These are phyloP conservation scores for Volvox africanus DNA, from an alignment of 139 green algal genomes.

Conservation along the genomic window DNA sequence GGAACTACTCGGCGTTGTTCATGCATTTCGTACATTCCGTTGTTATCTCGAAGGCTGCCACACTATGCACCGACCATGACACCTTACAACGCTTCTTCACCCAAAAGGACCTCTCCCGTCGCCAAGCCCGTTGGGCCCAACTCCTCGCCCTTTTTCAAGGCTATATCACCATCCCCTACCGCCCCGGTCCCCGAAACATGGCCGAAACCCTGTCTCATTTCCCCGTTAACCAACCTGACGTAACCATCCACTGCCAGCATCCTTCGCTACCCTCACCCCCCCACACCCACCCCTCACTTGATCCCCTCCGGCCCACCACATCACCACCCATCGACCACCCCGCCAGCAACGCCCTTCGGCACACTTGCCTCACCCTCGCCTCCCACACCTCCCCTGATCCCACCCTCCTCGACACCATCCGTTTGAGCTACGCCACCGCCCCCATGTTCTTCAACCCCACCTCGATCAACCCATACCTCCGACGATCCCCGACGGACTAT, in stretches of 20 bases:
- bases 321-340: background rate
- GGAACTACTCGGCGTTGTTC: no score
- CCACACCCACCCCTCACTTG: background rate
- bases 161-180: slow-evolving; percentile 52
- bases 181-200: slow-evolving; percentile 31
- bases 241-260: background rate
- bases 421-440: background rate
- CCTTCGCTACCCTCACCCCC: background rate
- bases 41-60: no score
- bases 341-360: background rate
- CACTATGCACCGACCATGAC: no score
- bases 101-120: slow-evolving; percentile 43
- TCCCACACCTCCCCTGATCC: background rate
- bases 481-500: background rate
- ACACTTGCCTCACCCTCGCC: background rate
- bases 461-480: slow-evolving; percentile 54
- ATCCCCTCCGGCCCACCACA: background rate
- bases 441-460: background rate
- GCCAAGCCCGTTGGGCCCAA: slow-evolving; percentile 58
- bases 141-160: slow-evolving; percentile 50
- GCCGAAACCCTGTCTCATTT: background rate
- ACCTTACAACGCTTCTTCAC: slow-evolving; percentile 55
- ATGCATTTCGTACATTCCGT: no score
- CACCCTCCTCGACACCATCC: background rate
- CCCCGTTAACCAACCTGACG: background rate